Evolutionary conservation across 768 basidiomycete genomes (phyloP), one percentile per base, ranked within the genome.

Genomic region (Mycena vitilis): DNA sequence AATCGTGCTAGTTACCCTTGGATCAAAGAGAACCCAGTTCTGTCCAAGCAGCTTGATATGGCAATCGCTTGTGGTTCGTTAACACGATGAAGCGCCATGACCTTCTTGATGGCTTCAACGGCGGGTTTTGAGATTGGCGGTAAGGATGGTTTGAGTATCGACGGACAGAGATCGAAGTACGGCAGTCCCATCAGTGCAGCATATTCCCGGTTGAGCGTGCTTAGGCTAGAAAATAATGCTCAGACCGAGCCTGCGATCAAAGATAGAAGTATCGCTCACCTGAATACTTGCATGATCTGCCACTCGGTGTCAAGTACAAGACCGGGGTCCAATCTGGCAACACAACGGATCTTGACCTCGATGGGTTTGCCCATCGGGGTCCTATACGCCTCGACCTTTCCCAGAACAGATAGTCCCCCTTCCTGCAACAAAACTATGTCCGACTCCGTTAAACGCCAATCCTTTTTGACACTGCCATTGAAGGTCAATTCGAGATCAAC

Each of bases 21-120:
- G 63, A 99, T 96, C 37, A 99, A 83, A 0, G 89, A 87, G 75
- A 99, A 98, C 0, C 96, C 98, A 15, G 88, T 78, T 0, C 86
- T 86, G 55, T 83, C 79, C 71, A 96, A 82, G 0, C 95, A 88
- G 38, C 89, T 89, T 16, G 94, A 77, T 45, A 99, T 95, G 11
- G 98, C 98, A 40, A 81, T 86, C 10, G 98, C 96, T 78, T 99
- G 98, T 2, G 98, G 98, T 76, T 96, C 92, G 75, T 99, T 99
- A 58, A 98, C 88, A 47, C 85, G 82, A 76, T 92, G 91, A 4
- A 81, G 81, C 10, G 82, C 75, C 91, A 96, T 95, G 11, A 90
- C 85, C 62, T 86, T 82, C 59, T 86, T 77, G 9, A 97, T 77
- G 30, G 90, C 88, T n/a, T 74, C 77, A 7, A 73, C 66, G 10